Conservation (phyloP, 371 early-diverging fungal genomes). For the Syncephalis plumigaleata region DNA sequence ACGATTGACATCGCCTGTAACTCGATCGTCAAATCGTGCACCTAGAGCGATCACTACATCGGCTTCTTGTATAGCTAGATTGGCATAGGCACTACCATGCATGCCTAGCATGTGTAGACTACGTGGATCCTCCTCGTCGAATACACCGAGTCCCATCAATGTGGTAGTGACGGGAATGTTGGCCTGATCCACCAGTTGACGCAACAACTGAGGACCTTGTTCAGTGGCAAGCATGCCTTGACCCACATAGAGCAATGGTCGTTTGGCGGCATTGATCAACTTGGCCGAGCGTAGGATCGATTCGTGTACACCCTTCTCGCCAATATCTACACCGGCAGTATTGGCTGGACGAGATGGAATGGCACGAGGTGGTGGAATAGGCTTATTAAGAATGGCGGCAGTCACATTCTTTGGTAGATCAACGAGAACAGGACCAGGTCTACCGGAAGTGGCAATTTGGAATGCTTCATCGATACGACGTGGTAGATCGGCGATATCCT, state of each 20-base stretch:
- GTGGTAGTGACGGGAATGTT: conserved; percentile 95
- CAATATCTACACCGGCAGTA: conserved; percentile 13
- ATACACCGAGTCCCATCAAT: conserved; percentile 79
- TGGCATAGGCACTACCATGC: conserved; percentile 95
- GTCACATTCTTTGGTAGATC: conserved; percentile 96
- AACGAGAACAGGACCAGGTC: conserved; percentile 93
- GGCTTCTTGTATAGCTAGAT: conserved; percentile 90
- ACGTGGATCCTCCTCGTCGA: conserved; percentile 76
- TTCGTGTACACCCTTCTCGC: too few species aligned
- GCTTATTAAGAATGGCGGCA: conserved; percentile 65
- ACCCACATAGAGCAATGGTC: conserved; percentile 91
- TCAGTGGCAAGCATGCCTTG: conserved; percentile 72
- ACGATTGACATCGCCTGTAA: conserved; percentile 63
- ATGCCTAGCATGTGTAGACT: conserved; percentile 95
- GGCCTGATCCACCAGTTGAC: conserved; percentile 60
- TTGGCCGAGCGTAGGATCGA: conserved; percentile 53
- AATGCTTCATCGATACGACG: conserved; percentile 95
- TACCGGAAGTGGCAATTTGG: conserved; percentile 85
- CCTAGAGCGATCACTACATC: conserved; percentile 92
- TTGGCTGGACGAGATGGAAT: conserved; percentile 38
- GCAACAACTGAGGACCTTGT: conserved; percentile 63
- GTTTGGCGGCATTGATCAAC: conserved; percentile 71
- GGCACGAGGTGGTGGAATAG: conserved; percentile 52
- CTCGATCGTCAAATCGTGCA: conserved; percentile 95
- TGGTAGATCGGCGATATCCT: conserved; percentile 86